Evolutionary conservation across 208 protist species (phyloP), one percentile per base, ranked within the genome.

Genomic region (Acanthamoeba quina): DNA sequence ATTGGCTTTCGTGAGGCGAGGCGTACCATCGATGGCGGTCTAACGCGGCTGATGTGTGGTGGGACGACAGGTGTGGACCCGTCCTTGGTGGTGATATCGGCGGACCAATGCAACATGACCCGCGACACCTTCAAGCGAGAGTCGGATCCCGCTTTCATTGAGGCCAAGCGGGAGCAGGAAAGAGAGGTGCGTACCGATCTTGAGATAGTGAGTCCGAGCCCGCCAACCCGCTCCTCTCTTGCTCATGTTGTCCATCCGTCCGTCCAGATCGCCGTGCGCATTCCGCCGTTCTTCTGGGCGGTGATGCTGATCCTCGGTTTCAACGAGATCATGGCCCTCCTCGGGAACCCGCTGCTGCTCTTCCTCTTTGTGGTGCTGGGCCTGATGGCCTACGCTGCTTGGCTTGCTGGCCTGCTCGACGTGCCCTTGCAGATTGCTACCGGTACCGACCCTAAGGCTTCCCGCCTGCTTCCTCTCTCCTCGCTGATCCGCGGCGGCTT

Each of bases 261-360:
- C 68, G 15, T 41, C 31, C 68, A 80, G 72, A 80, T 80, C 72
- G 72, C 72, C 34, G 72, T 80, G 31, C 72, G 72, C 56, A 90
- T 90, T 19, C 82, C 82, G 29, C 56, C 82, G 5, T 90, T 90
- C 34, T 90, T 90, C 82, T 90, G 82, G 82, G 88, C 94, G 26
- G 47, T 96, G 0, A 26, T 97, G 13, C 74, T 95, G n/a, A 62
- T 97, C 13, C 95, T 97, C 24, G 96, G 96, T 19, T 96, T 95
- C 89, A 96, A 97, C 88, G 96, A 97, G 86, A 80, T 96, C 41
- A 86, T 95, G 47, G 78, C 89, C 7, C 70, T 97, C n/a, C 21
- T 97, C 11, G 68, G 66, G 0, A 95, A 74, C 13, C 96, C 96
- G 88, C 21, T 97, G 11, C 92, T 94, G 15, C 92, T 97, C 7